Conservation (phyloP, 2,329 filamentous ascomycete species). For the Trichophyton schoenleinii region DNA sequence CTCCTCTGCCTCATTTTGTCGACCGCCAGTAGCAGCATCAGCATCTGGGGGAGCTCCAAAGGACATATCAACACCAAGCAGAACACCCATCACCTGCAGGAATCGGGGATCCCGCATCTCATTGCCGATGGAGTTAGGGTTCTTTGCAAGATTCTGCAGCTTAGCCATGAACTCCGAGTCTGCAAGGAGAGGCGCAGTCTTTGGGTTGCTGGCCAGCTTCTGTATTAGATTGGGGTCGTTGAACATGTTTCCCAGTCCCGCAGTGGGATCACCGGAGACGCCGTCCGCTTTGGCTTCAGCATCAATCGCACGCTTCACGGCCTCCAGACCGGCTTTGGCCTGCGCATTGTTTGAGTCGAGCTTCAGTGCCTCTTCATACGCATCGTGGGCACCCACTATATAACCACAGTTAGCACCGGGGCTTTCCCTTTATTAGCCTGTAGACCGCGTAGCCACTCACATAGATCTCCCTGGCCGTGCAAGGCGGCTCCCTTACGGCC, state of each 20-base stretch:
- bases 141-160: constrained; percentile 65
- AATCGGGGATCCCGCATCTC: constrained; percentile 84
- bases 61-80: constrained; percentile 87
- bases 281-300: constrained; percentile 55
- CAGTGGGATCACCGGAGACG: constrained; percentile 51
- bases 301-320: constrained; percentile 80
- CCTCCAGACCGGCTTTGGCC: constrained; percentile 74
- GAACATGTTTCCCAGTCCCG: constrained; percentile 83
- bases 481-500: constrained; percentile 82
- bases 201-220: constrained; percentile 88
- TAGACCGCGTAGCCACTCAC: constrained; percentile 30
- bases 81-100: constrained; percentile 82
- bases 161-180: constrained; percentile 85
- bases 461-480: constrained; percentile 73
- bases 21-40: constrained; percentile 26
- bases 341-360: constrained; percentile 83
- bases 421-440: constrained; percentile 13
- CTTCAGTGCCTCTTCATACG: constrained; percentile 90
- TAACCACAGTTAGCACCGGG: background rate
- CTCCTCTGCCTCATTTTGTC: constrained; percentile 45
- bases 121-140: constrained; percentile 65
- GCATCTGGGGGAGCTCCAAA: constrained; percentile 45
- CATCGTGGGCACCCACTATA: constrained; percentile 66
- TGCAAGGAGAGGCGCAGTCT: constrained; percentile 68
- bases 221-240: constrained; percentile 78